These are phyloP conservation scores for Dactylonectria estremocensis DNA, from an alignment of 2,329 filamentous ascomycete species.

Conservation along the genomic window DNA sequence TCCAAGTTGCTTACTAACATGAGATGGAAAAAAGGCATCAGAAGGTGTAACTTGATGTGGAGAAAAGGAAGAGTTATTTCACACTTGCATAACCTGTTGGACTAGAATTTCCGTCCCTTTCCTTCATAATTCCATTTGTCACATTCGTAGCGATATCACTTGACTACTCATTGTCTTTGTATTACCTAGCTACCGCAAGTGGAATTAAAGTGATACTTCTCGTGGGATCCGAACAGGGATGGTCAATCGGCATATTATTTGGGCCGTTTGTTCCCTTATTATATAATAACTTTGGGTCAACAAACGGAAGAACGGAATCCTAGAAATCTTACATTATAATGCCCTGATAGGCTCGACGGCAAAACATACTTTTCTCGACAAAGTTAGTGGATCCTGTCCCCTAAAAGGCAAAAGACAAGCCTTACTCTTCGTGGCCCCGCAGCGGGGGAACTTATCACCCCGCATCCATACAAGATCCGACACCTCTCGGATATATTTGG, in stretches of 20 bases:
- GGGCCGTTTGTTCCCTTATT: background rate
- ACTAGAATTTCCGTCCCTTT: background rate
- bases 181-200: background rate
- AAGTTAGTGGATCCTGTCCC: background rate
- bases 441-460: too few relatives aligned
- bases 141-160: background rate
- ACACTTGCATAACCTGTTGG: background rate
- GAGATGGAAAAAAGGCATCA: background rate
- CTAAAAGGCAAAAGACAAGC: background rate
- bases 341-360: background rate
- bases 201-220: background rate
- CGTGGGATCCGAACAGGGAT: background rate
- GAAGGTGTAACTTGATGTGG: background rate
- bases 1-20: background rate
- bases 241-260: background rate
- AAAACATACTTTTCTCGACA: background rate
- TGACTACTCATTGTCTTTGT: background rate
- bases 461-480: background rate
- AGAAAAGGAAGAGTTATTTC: background rate
- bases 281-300: background rate
- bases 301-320: too few relatives aligned
- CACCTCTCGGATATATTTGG: background rate
- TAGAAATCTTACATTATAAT: background rate
- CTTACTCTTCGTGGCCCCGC: background rate
- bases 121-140: background rate